Base-by-base conservation (phyloP, 768 basidiomycete genomes). In the Tylopilus cervinicoccineus region DNA sequence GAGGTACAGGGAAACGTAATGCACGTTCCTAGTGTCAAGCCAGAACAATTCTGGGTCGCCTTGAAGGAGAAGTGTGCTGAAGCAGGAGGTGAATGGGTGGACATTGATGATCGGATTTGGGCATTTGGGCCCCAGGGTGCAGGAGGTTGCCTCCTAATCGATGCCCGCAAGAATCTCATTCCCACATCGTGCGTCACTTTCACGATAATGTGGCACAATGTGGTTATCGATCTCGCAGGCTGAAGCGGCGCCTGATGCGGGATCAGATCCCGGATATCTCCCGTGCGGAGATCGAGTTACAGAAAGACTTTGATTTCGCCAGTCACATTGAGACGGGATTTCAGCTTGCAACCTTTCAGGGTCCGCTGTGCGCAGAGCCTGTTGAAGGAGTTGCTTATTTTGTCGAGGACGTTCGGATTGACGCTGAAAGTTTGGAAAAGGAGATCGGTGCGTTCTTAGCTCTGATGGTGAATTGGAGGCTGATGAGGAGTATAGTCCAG, bases 291-390 rank as follows among this genome's bases (percentile, higher is more conserved):
- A 59, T 67, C 27, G 71, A 64, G 47, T 64, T 61, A 13, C 65
- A 70, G 41, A 67, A 67, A 19, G 71, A 57, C 20, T 48, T 43
- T 41, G 81, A 92, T 52, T 89, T 97, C 52, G 86, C 93, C 56
- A 81, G 81, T 46, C 77, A 87, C 54, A 75, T 98, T 26, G 93
- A 97, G 64, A 87, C 86, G 5, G 95, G 94, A 2, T 99, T 99
- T 69, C 94, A 96, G 69, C 78, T 98, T 39, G 94, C 93, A 1
- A 87, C 86, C 2, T 87, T 93, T 64, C 92, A 94, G 67, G 96
- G 96, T 0, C 95, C 96, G 12, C 69, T 99, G 17, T 98, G 96
- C 57, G 87, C 86, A 7, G 96, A 99, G 65, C 96, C 96, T 2
- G 82, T 97, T 8, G 86, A 94, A 55, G 95, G 95, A 0, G 72